Conservation (phyloP, 441 rosid genomes). For the Kokia cookei region DNA sequence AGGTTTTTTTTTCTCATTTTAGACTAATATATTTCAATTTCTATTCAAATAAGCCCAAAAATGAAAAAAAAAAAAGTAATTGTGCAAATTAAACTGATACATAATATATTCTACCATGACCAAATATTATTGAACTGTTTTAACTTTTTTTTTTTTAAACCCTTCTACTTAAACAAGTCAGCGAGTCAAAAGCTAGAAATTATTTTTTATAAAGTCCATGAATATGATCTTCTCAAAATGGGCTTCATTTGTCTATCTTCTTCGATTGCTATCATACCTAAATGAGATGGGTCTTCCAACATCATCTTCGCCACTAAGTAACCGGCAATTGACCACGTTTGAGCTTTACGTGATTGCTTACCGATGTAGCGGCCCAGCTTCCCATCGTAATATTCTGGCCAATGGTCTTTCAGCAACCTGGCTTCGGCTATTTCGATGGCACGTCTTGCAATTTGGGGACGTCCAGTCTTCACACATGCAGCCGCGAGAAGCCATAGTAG, state of each 20-base stretch:
- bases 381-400: conserved; percentile 96
- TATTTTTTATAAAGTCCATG: conserved; percentile 43
- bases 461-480: conserved; percentile 81
- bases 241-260: conserved; percentile 92
- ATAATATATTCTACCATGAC: not conserved
- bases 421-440: conserved; percentile 71
- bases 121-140: not conserved
- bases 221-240: conserved; percentile 63
- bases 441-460: conserved; percentile 79
- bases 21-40: not conserved
- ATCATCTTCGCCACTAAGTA: conserved; percentile 90
- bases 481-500: conserved; percentile 90
- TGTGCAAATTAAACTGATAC: not conserved
- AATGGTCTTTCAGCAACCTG: conserved; percentile 64
- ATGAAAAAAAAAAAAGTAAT: not conserved
- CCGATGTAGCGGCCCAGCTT: conserved; percentile 73
- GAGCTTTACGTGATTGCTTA: conserved; percentile 74
- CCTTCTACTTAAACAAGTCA: not conserved
- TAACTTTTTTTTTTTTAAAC: not conserved
- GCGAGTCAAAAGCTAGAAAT: conserved; percentile 5
- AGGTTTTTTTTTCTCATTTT: not conserved
- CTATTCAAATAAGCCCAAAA: not conserved
- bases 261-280: conserved; percentile 80
- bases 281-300: conserved; percentile 90
- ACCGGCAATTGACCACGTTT: conserved; percentile 93